These are phyloP conservation scores for Setomelanomma holmii DNA, from an alignment of 2,329 filamentous ascomycete species.

Conservation along the genomic window DNA sequence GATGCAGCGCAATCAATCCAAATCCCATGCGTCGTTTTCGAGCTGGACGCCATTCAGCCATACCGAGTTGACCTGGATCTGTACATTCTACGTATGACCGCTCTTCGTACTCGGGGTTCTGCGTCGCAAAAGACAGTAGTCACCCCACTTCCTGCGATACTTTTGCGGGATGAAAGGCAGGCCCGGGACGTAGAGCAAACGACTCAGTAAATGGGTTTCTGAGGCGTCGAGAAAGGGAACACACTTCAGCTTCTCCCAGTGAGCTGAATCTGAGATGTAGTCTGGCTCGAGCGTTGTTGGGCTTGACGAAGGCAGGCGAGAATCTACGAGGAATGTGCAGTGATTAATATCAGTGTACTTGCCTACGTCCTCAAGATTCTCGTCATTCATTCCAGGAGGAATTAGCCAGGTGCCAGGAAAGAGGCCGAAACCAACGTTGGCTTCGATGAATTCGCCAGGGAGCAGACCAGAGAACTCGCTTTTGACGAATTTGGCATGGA, in stretches of 20 bases:
- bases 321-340: slow-evolving; percentile 89
- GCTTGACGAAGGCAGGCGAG: slow-evolving; percentile 70
- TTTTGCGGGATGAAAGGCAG: slow-evolving; percentile 71
- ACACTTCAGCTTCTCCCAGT: slow-evolving; percentile 81
- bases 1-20: no score
- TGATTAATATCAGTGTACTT: slow-evolving; percentile 82
- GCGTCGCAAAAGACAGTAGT: slow-evolving; percentile 81
- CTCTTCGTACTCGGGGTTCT: slow-evolving; percentile 1
- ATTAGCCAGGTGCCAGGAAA: slow-evolving; percentile 85
- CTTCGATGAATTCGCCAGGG: slow-evolving; percentile 88
- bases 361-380: slow-evolving; percentile 81
- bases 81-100: background rate
- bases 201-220: slow-evolving; percentile 74
- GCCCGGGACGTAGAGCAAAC: slow-evolving; percentile 84
- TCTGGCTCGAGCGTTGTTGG: slow-evolving; percentile 77
- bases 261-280: slow-evolving; percentile 74
- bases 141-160: slow-evolving; percentile 80
- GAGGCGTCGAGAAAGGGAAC: slow-evolving; percentile 80
- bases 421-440: slow-evolving; percentile 70
- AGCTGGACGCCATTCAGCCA: no score
- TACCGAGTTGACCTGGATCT: background rate
- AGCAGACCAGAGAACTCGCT: slow-evolving; percentile 89
- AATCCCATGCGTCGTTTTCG: no score
- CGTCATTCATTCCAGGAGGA: slow-evolving; percentile 87
- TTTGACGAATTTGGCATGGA: slow-evolving; percentile 87